Conservation (phyloP, 192 early-diverging fungal genomes). For the Rhizoclosmatium sp. region DNA sequence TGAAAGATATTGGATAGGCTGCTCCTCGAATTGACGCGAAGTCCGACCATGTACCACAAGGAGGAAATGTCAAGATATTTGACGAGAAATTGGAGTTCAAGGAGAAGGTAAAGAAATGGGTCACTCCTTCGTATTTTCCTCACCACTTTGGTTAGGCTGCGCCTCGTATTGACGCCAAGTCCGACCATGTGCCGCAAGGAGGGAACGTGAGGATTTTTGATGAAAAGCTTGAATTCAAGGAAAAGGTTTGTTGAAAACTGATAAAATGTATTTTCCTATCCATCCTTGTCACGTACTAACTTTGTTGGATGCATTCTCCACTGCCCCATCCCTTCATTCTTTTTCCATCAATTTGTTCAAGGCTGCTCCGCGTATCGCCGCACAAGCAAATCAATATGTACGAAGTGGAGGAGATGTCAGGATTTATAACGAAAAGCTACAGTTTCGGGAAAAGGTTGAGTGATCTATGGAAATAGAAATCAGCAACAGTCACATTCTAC, state of each 20-base stretch:
- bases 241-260: background rate
- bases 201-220: constrained; percentile 33
- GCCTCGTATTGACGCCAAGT: constrained; percentile 25
- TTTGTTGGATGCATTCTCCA: background rate
- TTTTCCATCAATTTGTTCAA: background rate
- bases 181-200: constrained; percentile 4
- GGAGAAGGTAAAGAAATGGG: background rate
- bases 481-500: background rate
- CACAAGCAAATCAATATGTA: background rate
- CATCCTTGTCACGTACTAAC: background rate
- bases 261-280: no score
- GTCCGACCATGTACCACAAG: background rate
- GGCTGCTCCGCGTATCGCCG: constrained; percentile 20
- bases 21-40: constrained; percentile 29
- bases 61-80: constrained; percentile 32
- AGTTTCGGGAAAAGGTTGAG: constrained; percentile 8
- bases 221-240: constrained; percentile 38
- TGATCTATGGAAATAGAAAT: background rate
- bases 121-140: no score
- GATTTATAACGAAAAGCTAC: constrained; percentile 30
- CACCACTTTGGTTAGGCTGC: background rate
- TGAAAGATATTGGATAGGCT: background rate
- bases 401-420: constrained; percentile 14
- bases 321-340: no score
- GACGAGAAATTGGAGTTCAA: constrained; percentile 33